Conservation (phyloP, 257 asterid genomes). For the Solanum bulbocastanum region DNA sequence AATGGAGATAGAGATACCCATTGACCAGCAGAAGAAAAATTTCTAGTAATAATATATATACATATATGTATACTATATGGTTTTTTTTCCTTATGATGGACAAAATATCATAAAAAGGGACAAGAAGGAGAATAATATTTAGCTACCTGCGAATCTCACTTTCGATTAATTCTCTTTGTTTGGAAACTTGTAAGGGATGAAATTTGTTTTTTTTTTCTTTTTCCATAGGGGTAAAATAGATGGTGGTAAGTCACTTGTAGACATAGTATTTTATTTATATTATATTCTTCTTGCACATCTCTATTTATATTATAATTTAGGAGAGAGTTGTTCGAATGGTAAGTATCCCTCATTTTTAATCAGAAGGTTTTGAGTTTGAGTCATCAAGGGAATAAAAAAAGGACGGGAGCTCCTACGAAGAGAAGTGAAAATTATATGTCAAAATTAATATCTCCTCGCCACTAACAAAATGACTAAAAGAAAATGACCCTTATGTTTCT, state of each 20-base stretch:
- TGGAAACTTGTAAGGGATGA: constrained; percentile 63
- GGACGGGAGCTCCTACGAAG: background rate
- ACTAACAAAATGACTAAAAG: background rate
- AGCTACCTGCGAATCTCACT: constrained; percentile 44
- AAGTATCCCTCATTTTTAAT: rapidly evolving
- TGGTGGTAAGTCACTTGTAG: constrained; percentile 55
- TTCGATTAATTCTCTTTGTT: constrained; percentile 65
- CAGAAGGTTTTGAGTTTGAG: background rate
- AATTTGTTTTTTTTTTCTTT: constrained; percentile 7
- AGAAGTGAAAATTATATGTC: background rate
- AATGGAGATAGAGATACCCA: constrained; percentile 30
- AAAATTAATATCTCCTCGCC: background rate
- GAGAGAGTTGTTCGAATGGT: too few relatives aligned
- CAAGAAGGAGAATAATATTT: constrained; percentile 23
- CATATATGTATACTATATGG: background rate
- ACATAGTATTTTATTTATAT: constrained; percentile 7
- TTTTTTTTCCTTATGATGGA: background rate
- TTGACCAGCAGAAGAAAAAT: constrained; percentile 16
- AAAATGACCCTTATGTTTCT: too few relatives aligned
- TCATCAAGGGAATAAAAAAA: background rate
- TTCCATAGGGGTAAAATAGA: constrained; percentile 29
- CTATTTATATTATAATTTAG: too few relatives aligned
- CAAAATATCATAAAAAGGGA: constrained; percentile 18
- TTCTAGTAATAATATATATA: too few relatives aligned
- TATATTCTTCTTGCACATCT: background rate